A percentile compares a stretch with the other conserved stretches of the same genome.
These are phyloP conservation scores for Schoenoplectus tabernaemontani DNA, from an alignment of 202 grass and related monocot species.

Conservation along the genomic window DNA sequence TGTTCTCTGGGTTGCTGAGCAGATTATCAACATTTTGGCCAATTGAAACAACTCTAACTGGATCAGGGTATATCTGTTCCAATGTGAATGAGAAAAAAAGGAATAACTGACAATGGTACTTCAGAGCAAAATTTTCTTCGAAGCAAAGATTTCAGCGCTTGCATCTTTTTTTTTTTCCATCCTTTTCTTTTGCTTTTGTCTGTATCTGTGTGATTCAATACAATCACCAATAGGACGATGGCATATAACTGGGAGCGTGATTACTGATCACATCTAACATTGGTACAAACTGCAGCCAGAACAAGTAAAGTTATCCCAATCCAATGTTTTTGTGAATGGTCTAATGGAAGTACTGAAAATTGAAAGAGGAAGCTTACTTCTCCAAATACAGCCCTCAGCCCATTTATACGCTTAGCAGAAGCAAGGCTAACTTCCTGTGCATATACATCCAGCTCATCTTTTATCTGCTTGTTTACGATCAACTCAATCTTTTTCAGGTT, in stretches of 20 bases:
- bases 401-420: conserved; percentile 70
- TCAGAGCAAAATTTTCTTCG: background rate
- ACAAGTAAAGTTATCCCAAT: background rate
- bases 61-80: conserved; percentile 82
- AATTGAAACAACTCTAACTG: conserved; percentile 86
- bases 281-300: background rate
- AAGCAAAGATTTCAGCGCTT: background rate
- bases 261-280: background rate
- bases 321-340: conserved; percentile 1
- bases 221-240: background rate
- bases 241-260: background rate
- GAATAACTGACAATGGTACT: background rate
- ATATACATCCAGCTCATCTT: conserved; percentile 67
- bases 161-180: background rate
- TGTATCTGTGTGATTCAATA: background rate
- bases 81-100: background rate
- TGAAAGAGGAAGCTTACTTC: conserved; percentile 42
- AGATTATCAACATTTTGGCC: conserved; percentile 79
- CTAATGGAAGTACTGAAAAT: conserved; percentile 3
- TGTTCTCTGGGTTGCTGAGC: conserved; percentile 60
- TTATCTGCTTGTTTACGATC: conserved; percentile 92
- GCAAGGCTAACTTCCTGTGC: conserved; percentile 60
- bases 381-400: conserved; percentile 81
- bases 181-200: background rate
- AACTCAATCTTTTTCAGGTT: conserved; percentile 94